Conservation (phyloP, 2,329 filamentous ascomycete genomes). For the Diaporthe batatas region DNA sequence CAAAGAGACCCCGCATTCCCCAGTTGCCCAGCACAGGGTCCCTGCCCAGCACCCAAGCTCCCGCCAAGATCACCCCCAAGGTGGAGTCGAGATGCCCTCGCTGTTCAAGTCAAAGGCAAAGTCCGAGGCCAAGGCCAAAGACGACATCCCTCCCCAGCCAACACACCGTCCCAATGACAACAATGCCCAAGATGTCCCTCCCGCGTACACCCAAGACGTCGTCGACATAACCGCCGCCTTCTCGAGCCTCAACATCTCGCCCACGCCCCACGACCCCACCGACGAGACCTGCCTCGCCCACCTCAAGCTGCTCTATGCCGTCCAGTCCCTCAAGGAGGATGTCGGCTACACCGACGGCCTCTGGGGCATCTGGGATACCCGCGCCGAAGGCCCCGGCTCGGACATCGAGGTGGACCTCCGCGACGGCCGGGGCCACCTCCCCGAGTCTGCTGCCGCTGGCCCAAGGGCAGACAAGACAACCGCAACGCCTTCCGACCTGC, state of each 20-base stretch:
- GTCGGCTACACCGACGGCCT: conserved; percentile 76
- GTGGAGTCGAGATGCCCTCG: conserved; percentile 23
- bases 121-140: not conserved
- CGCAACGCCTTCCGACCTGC: conserved; percentile 52
- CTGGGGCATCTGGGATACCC: conserved; percentile 71
- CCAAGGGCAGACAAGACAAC: conserved; percentile 43
- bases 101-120: conserved; percentile 23
- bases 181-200: not conserved
- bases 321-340: conserved; percentile 76
- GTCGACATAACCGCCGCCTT: conserved; percentile 58
- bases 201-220: conserved; percentile 43
- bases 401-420: conserved; percentile 12
- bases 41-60: not conserved
- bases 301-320: conserved; percentile 77
- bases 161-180: conserved; percentile 4
- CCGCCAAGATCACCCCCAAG: not conserved
- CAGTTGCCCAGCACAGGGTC: not conserved
- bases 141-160: not conserved
- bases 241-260: conserved; percentile 53
- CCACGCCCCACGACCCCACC: conserved; percentile 53
- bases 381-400: conserved; percentile 48
- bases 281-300: conserved; percentile 76
- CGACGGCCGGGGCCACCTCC: conserved; percentile 31
- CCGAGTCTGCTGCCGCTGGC: not conserved
- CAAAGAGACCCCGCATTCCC: conserved; percentile 2